Evolutionary conservation across 148 eudicot species (phyloP).

Genomic region (Camellia granthamiana): DNA sequence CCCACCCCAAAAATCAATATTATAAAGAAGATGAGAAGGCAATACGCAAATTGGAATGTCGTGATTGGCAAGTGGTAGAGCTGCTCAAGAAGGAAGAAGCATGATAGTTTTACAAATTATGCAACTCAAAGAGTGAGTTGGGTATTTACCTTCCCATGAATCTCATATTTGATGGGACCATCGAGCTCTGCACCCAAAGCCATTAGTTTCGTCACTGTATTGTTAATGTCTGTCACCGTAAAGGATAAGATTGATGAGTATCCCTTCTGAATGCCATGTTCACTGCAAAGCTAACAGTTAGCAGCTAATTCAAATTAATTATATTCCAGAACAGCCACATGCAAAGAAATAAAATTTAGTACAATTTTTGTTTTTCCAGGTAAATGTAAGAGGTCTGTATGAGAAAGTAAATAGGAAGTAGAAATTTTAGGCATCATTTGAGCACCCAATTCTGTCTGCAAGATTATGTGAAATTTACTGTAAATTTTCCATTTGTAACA

Average conservation of each 20-base stretch:
- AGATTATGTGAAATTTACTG: too few relatives aligned
- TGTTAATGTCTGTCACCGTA: constrained; percentile 81
- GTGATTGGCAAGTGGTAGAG: not conserved
- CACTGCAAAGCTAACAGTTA: constrained; percentile 50
- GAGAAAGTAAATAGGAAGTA: too few relatives aligned
- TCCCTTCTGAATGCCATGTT: constrained; percentile 51
- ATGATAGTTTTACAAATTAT: not conserved
- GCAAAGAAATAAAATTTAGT: not conserved
- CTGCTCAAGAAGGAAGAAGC: not conserved
- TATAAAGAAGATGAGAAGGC: not conserved
- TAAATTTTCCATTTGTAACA: too few relatives aligned
- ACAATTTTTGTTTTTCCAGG: not conserved
- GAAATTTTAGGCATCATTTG: too few relatives aligned
- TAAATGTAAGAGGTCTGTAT: not conserved
- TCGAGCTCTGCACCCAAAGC: constrained; percentile 88
- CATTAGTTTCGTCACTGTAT: constrained; percentile 75
- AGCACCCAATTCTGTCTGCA: too few relatives aligned
- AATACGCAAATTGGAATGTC: not conserved
- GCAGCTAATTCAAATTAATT: constrained; percentile 1
- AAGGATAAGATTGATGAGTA: constrained; percentile 86
- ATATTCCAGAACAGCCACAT: not conserved
- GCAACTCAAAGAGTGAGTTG: not conserved
- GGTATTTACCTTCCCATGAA: constrained; percentile 73
- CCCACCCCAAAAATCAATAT: not conserved
- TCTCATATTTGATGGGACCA: constrained; percentile 91